Evolutionary conservation across 1,284 basidiomycete species (phyloP).

Genomic region (Melampsora larici-populina): DNA sequence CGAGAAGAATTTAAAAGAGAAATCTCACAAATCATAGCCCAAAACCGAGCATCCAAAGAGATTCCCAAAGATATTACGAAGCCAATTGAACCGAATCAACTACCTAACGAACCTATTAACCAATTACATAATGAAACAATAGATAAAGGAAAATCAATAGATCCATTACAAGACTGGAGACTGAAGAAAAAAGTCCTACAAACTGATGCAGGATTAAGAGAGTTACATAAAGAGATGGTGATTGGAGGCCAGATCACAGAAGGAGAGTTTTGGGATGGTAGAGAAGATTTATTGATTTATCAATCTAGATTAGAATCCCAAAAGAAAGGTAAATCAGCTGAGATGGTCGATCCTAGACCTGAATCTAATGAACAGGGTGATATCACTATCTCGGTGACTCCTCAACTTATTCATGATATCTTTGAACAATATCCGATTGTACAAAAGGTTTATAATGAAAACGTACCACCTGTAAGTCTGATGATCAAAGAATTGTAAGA

Average conservation of each 20-base stretch:
- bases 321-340: conserved; percentile 74
- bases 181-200: conserved; percentile 75
- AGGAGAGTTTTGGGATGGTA: conserved; percentile 89
- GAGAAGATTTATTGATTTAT: conserved; percentile 73
- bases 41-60: conserved; percentile 57
- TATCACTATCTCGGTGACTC: conserved; percentile 85
- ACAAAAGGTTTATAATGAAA: conserved; percentile 82
- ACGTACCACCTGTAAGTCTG: conserved; percentile 64
- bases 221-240: conserved; percentile 79
- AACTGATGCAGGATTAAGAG: conserved; percentile 69
- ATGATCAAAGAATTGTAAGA: too few relatives aligned
- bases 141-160: conserved; percentile 46
- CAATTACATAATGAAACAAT: conserved; percentile 48
- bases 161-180: conserved; percentile 49
- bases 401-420: conserved; percentile 87
- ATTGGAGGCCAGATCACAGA: conserved; percentile 79
- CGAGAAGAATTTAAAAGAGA: conserved; percentile 74
- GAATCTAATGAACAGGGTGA: conserved; percentile 70
- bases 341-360: conserved; percentile 83
- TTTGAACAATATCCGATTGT: conserved; percentile 98
- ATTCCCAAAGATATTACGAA: conserved; percentile 51
- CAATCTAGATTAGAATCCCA: conserved; percentile 69
- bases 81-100: conserved; percentile 50
- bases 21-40: conserved; percentile 68
- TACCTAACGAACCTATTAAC: conserved; percentile 46